Evolutionary conservation across 2,329 filamentous ascomycete species (phyloP).

Genomic region (Magnaporthiopsis rhizophila): DNA sequence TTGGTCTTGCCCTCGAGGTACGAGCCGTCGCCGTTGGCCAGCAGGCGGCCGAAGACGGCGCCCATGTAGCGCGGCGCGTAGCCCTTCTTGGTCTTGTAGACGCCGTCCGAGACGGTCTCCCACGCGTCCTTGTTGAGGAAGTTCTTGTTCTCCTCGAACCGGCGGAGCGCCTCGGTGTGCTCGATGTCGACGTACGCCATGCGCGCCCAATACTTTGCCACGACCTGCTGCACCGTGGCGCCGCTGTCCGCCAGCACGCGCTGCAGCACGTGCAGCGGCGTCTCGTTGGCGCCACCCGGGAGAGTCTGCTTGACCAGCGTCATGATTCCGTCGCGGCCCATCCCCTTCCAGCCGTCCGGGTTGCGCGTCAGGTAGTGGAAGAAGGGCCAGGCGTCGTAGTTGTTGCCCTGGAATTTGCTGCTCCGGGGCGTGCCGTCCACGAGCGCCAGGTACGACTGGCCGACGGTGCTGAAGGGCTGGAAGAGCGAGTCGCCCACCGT

Average conservation of each 20-base stretch:
- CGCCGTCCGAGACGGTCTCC: constrained; percentile 19
- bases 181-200: constrained; percentile 46
- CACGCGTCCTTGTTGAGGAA: constrained; percentile 34
- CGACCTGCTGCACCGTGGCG: constrained; percentile 28
- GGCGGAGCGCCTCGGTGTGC: constrained; percentile 29
- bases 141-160: constrained; percentile 27
- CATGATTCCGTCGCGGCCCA: constrained; percentile 32
- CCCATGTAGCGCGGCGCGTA: constrained; percentile 40
- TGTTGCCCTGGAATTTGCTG: constrained; percentile 29
- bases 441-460: constrained; percentile 38
- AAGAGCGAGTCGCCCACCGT: constrained; percentile 28
- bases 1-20: constrained; percentile 28
- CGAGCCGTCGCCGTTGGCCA: neutral
- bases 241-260: constrained; percentile 25
- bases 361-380: constrained; percentile 40
- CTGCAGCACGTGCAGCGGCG: constrained; percentile 37
- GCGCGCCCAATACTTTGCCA: constrained; percentile 42
- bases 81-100: constrained; percentile 34
- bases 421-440: constrained; percentile 31
- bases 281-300: constrained; percentile 31
- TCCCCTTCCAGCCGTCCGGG: constrained; percentile 31
- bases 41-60: constrained; percentile 29
- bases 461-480: constrained; percentile 35
- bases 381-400: constrained; percentile 45
- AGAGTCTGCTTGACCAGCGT: constrained; percentile 34